Evolutionary conservation across 225 moss, liverwort and hornwort species (phyloP).

Genomic region (Sphagnum contortum): DNA sequence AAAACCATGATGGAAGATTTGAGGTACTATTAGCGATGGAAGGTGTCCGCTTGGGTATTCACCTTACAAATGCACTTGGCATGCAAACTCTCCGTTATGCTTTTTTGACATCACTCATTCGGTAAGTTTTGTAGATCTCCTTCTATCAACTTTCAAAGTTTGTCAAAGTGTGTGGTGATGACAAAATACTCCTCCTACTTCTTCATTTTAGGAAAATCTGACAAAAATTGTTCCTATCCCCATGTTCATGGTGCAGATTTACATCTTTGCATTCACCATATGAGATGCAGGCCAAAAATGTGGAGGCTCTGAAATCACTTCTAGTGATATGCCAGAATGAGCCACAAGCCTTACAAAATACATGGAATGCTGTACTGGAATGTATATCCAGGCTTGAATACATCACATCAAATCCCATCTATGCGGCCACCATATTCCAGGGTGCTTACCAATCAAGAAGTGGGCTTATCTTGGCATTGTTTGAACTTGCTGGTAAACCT

Average conservation of each 20-base stretch:
- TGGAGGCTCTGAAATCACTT: constrained; percentile 76
- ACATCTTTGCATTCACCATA: constrained; percentile 70
- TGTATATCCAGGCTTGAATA: constrained; percentile 81
- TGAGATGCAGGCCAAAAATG: constrained; percentile 72
- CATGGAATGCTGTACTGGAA: constrained; percentile 74
- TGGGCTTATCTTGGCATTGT: constrained; percentile 55
- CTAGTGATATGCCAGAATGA: constrained; percentile 68
- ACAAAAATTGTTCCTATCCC: too few relatives aligned
- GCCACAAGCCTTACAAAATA: constrained; percentile 60
- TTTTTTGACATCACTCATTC: constrained; percentile 63
- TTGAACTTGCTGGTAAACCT: constrained; percentile 70
- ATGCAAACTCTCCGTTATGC: constrained; percentile 85
- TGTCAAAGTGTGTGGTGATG: too few relatives aligned
- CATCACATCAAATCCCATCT: constrained; percentile 66
- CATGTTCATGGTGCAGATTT: constrained; percentile 32
- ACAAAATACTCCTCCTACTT: too few relatives aligned
- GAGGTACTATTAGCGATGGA: constrained; percentile 70
- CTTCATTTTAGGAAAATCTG: too few relatives aligned
- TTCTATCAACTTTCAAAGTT: too few relatives aligned
- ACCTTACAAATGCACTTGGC: constrained; percentile 65
- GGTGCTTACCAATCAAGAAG: constrained; percentile 56
- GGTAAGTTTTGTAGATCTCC: constrained; percentile 21
- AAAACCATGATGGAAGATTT: constrained; percentile 57
- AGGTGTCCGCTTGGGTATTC: constrained; percentile 73
- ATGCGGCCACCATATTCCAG: constrained; percentile 34